Evolutionary conservation across 352 stramenopile genomes (phyloP).

Genomic region (Halophytophthora polymorphica): DNA sequence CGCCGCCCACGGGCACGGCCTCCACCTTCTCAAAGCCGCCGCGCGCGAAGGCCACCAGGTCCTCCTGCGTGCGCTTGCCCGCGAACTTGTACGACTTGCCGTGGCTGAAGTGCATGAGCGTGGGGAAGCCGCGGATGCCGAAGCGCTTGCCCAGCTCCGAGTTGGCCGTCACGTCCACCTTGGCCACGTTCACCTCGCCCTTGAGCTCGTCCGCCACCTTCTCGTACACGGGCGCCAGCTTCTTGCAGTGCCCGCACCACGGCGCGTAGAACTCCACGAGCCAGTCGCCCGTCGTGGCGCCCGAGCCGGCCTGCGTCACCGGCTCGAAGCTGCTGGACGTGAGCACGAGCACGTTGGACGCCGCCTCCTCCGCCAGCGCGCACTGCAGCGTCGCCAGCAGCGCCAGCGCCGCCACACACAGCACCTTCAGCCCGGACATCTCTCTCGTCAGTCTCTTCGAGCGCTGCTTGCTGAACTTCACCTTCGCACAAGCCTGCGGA

Average conservation of each 20-base stretch:
- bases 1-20: constrained; percentile 27
- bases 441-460: too few species aligned
- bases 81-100: constrained; percentile 78
- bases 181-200: constrained; percentile 86
- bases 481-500: too few species aligned
- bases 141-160: constrained; percentile 79
- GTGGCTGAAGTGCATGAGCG: constrained; percentile 73
- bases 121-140: constrained; percentile 74
- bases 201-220: constrained; percentile 82
- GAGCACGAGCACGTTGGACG: constrained; percentile 62
- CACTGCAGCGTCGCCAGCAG: constrained; percentile 25
- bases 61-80: constrained; percentile 51
- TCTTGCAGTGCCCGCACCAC: constrained; percentile 70
- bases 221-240: constrained; percentile 67
- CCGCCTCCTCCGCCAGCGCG: constrained; percentile 11
- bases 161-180: constrained; percentile 87
- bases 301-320: constrained; percentile 86
- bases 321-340: constrained; percentile 83
- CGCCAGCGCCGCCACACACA: constrained; percentile 23
- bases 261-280: constrained; percentile 84
- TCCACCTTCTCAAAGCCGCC: constrained; percentile 57
- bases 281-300: constrained; percentile 91
- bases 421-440: constrained; percentile 16
- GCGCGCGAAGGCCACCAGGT: constrained; percentile 57
- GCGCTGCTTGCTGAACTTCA: too few species aligned